Conservation (phyloP, 495 filamentous ascomycete genomes). For the Parachaetomium inaequale region DNA sequence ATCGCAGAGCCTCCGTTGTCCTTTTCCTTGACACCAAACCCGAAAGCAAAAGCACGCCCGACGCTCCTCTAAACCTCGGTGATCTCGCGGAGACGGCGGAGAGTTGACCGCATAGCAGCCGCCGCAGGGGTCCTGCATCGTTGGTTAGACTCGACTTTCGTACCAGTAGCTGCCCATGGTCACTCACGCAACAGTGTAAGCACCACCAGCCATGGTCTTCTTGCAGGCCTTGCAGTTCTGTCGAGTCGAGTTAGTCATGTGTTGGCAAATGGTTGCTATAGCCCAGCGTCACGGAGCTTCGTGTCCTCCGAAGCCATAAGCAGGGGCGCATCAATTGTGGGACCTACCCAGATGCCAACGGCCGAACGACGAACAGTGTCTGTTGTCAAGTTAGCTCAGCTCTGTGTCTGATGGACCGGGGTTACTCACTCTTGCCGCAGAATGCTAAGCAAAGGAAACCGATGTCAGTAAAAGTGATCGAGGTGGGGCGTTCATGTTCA, state of each 20-base stretch:
- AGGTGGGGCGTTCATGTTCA: not conserved
- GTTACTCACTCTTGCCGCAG: slow-evolving; percentile 73
- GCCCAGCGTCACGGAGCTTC: not conserved
- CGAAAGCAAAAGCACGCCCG: slow-evolving; percentile 31
- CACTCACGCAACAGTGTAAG: slow-evolving; percentile 94
- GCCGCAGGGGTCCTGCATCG: slow-evolving; percentile 81
- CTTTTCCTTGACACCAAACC: slow-evolving; percentile 42
- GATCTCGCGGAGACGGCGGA: slow-evolving; percentile 96
- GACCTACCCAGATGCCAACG: slow-evolving; percentile 79
- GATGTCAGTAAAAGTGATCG: slow-evolving; percentile 33
- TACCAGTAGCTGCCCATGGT: not conserved
- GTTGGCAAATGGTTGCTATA: not conserved
- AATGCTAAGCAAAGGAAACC: slow-evolving; percentile 50
- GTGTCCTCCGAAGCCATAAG: not conserved
- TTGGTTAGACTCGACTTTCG: slow-evolving; percentile 24
- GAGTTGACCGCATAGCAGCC: slow-evolving; percentile 93
- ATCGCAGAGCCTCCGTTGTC: slow-evolving; percentile 34
- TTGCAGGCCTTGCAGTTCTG: slow-evolving; percentile 79
- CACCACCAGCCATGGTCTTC: slow-evolving; percentile 94
- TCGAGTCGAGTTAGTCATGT: slow-evolving; percentile 7
- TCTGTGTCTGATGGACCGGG: not conserved
- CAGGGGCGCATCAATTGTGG: not conserved
- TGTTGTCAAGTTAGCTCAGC: not conserved
- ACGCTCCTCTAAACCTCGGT: slow-evolving; percentile 73
- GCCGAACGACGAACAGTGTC: slow-evolving; percentile 82